Evolutionary conservation across 768 basidiomycete species (phyloP).

Genomic region (Rhizopogon vinicolor): DNA sequence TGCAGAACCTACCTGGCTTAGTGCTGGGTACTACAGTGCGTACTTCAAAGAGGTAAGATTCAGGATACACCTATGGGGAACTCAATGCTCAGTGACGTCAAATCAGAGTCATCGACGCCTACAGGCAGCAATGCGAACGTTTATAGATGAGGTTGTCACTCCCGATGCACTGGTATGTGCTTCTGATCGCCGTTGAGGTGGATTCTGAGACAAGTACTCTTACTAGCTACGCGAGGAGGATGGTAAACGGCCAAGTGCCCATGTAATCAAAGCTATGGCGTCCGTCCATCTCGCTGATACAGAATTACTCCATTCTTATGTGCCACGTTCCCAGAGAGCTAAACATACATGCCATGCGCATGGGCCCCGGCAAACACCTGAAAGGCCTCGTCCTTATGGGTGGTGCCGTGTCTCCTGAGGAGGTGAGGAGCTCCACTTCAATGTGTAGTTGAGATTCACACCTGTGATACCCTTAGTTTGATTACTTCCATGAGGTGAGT

Average conservation of each 20-base stretch:
- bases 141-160: conserved; percentile 63
- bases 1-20: conserved; percentile 75
- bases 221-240: conserved; percentile 43
- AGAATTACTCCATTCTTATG: background rate
- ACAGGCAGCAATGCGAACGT: conserved; percentile 42
- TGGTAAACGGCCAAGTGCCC: conserved; percentile 50
- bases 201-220: conserved; percentile 11
- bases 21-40: conserved; percentile 59
- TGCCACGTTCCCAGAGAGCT: conserved; percentile 22
- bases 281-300: conserved; percentile 12
- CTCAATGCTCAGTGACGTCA: conserved; percentile 32
- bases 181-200: conserved; percentile 4
- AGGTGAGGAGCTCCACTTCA: conserved; percentile 33
- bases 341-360: conserved; percentile 60
- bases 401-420: conserved; percentile 77
- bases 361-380: conserved; percentile 82
- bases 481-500: conserved; percentile 80
- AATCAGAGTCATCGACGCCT: conserved; percentile 37
- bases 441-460: conserved; percentile 1
- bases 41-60: conserved; percentile 65
- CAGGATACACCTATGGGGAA: background rate
- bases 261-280: conserved; percentile 54
- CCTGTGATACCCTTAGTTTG: conserved; percentile 40
- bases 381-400: conserved; percentile 76
- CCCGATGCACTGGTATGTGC: conserved; percentile 25